A percentile compares a stretch with the other conserved stretches of the same genome.
Evolutionary conservation across 768 basidiomycete genomes (phyloP).

Genomic region (Amanita muscaria): DNA sequence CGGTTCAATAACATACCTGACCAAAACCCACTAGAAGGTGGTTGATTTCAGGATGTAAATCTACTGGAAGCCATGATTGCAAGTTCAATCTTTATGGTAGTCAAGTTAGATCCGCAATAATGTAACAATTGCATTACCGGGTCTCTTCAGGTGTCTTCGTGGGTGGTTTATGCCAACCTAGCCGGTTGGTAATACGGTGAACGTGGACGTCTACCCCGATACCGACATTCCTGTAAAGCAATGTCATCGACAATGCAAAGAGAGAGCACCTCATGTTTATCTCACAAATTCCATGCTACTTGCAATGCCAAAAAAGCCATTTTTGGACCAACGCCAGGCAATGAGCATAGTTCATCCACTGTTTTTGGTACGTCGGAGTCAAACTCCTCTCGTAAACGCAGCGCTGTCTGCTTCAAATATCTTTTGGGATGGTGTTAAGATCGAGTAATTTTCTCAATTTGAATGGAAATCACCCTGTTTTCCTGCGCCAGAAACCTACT

Average conservation of each 20-base stretch:
- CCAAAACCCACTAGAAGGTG: conserved; percentile 79
- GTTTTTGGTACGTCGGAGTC: conserved; percentile 84
- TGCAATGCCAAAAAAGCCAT: conserved; percentile 89
- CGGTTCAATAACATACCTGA: conserved; percentile 39
- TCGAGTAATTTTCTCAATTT: not conserved
- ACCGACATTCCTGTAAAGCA: conserved; percentile 58
- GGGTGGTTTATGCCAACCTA: conserved; percentile 84
- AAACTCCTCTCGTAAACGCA: conserved; percentile 60
- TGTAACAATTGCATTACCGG: conserved; percentile 34
- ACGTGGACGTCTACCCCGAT: conserved; percentile 97
- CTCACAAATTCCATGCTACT: conserved; percentile 76
- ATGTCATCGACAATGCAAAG: not conserved
- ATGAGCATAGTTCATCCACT: conserved; percentile 75
- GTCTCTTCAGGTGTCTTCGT: conserved; percentile 89
- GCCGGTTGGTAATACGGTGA: conserved; percentile 86
- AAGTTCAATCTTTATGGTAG: conserved; percentile 48
- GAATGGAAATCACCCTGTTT: conserved; percentile 58
- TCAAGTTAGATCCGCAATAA: not conserved
- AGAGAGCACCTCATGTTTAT: not conserved
- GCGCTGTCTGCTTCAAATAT: conserved; percentile 68
- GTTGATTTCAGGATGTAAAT: conserved; percentile 69
- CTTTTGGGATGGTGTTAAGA: conserved; percentile 32
- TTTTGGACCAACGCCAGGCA: conserved; percentile 92
- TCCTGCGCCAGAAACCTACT: conserved; percentile 89
- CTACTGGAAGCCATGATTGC: conserved; percentile 76